Base-by-base conservation (phyloP, 2,329 filamentous ascomycete genomes). In the Aspergillus oerlinghausenensis region DNA sequence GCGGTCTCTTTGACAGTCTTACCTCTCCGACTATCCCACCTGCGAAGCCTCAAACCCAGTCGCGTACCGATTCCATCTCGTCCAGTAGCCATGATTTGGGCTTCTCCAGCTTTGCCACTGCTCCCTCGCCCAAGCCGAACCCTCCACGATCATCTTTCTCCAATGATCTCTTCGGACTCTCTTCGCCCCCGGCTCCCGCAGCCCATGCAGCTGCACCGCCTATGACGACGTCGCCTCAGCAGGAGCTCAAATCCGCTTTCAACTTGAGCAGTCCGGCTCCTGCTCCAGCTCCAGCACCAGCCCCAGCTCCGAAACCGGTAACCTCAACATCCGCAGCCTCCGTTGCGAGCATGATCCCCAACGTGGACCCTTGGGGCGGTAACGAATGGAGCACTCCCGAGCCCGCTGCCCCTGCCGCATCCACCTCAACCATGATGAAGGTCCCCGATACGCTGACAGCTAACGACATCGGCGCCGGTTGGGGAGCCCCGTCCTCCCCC, bases 101-200 rank as follows among this genome's bases (percentile, higher is more conserved):
- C 29, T 88, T 92, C 60, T 82, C 87, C 35, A 81, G 82, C 11
- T 85, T 88, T 56, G 76, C 79, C 50, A 75, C 77, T 6, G 67
- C 77, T 1, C 66, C 73, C 66, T 63, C 73, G 54, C 60, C 78
- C 23, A 77, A 81, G 69, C 72, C 76, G 2, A 78, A 78, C 53
- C 74, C 79, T n/a, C 70, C 77, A 3, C 69, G 76, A 14, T 69
- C 73, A 25, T 71, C 84, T 29, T 82, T 85, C 17, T 84, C 94
- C 65, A 87, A 86, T 50, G 90, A 96, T 69, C 80, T 97, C 1
- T 93, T 97, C 67, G 90, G 93, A 69, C 84, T 96, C 63, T 83
- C 75, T 25, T 76, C 83, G 0, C 72, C 82, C 51, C 67, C 77
- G 51, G 58, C 65, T 10, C 60, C 78, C 45, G 64, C 76, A 59